phyloP scores from a whole-genome alignment of 768 basidiomycete genomes.

The Suillus placidus region DNA sequence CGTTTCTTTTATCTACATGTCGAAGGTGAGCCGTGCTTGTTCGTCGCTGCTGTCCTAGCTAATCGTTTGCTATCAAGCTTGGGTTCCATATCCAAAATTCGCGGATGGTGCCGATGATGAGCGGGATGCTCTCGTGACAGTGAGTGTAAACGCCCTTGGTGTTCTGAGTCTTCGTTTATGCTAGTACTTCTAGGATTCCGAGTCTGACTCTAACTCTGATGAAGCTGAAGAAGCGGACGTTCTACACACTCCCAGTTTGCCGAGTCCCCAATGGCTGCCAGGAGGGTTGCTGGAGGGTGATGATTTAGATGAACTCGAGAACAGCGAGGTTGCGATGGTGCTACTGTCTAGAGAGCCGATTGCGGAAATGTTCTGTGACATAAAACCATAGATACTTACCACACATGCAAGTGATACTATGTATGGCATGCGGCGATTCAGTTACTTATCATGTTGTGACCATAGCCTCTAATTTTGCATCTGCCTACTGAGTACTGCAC shows the following conservation, averaged over 20 bases:
- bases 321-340: neutral
- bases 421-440: neutral
- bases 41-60: neutral
- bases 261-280: neutral
- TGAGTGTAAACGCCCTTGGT: neutral
- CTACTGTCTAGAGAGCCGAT: neutral
- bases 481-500: neutral
- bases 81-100: conserved; percentile 3
- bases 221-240: neutral
- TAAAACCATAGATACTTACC: neutral
- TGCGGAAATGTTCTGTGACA: neutral
- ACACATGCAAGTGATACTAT: neutral
- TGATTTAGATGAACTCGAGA: neutral
- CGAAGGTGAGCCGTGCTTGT: neutral
- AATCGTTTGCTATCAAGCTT: neutral
- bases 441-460: neutral
- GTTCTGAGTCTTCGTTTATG: neutral
- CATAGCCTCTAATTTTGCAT: neutral
- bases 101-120: neutral
- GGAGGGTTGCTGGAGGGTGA: neutral
- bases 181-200: neutral
- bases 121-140: neutral
- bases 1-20: conserved; percentile 4
- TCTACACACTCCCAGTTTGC: neutral
- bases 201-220: neutral